Conservation (phyloP, 2,329 filamentous ascomycete species). For the Metarhizium sp. region DNA sequence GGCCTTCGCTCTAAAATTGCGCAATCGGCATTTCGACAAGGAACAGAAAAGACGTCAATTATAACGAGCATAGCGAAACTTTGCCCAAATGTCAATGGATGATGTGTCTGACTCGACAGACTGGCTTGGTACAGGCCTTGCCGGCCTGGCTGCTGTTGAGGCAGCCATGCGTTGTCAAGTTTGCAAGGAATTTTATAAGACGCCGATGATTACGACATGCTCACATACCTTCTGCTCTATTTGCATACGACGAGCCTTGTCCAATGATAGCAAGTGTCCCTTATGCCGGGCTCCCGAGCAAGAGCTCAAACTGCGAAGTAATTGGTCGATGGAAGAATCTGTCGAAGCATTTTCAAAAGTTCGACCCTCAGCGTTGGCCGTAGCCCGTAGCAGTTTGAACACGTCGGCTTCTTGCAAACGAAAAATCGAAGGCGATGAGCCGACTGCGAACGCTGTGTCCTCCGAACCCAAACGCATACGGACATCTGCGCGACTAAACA, state of each 20-base stretch:
- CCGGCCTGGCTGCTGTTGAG: slow-evolving; percentile 62
- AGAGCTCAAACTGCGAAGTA: slow-evolving; percentile 74
- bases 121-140: slow-evolving; percentile 65
- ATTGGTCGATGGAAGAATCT: slow-evolving; percentile 77
- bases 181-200: slow-evolving; percentile 95
- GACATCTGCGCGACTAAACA: slow-evolving; percentile 41
- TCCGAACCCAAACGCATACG: slow-evolving; percentile 39
- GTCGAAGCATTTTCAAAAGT: slow-evolving; percentile 67
- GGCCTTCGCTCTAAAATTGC: not conserved
- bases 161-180: slow-evolving; percentile 86
- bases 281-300: slow-evolving; percentile 72
- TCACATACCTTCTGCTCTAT: slow-evolving; percentile 94
- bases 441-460: slow-evolving; percentile 15
- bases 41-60: not conserved
- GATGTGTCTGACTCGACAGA: slow-evolving; percentile 70
- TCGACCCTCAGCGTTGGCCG: slow-evolving; percentile 50
- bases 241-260: slow-evolving; percentile 82
- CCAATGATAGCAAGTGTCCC: slow-evolving; percentile 78
- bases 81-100: slow-evolving; percentile 19
- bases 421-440: slow-evolving; percentile 30
- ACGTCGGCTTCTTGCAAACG: slow-evolving; percentile 36
- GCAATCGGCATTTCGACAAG: not conserved
- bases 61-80: not conserved
- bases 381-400: slow-evolving; percentile 40
- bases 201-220: slow-evolving; percentile 91